Evolutionary conservation across 2,329 filamentous ascomycete genomes (phyloP).

Genomic region (Neopestalotiopsis sp.): DNA sequence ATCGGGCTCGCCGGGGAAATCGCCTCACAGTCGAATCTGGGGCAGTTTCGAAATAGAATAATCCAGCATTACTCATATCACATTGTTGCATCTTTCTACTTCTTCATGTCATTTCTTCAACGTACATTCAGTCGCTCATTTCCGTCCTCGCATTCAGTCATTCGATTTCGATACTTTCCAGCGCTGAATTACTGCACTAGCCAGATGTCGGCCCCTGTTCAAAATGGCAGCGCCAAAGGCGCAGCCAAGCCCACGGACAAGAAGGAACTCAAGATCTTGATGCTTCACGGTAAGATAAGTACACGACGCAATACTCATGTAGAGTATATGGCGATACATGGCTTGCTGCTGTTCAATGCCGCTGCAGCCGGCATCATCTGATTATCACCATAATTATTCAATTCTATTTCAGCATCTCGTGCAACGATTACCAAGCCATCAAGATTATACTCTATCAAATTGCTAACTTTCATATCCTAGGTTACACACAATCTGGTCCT

Average conservation of each 20-base stretch:
- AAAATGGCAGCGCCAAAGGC: conserved; percentile 20
- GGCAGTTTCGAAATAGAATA: not conserved
- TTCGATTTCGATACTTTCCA: not conserved
- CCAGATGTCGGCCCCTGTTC: not conserved
- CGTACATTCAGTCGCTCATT: not conserved
- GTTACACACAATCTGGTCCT: conserved; percentile 88
- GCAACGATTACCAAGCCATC: not conserved
- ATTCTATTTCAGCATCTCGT: not conserved
- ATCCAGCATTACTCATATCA: not conserved
- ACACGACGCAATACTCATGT: not conserved
- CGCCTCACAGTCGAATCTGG: not conserved
- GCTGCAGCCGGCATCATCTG: too few species aligned
- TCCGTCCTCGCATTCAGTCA: not conserved
- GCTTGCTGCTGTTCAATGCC: too few species aligned
- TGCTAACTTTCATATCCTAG: conserved; percentile 42
- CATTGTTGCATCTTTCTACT: not conserved
- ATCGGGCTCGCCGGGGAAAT: conserved; percentile 12
- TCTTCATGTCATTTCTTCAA: not conserved
- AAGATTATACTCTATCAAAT: too few species aligned
- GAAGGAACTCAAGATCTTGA: conserved; percentile 70
- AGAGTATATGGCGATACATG: too few species aligned
- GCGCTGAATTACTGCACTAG: conserved; percentile 5
- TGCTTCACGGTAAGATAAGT: conserved; percentile 69
- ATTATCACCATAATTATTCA: not conserved
- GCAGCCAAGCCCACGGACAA: conserved; percentile 44